Conservation (phyloP, 2,329 filamentous ascomycete species). For the Fusarium decemcellulare region DNA sequence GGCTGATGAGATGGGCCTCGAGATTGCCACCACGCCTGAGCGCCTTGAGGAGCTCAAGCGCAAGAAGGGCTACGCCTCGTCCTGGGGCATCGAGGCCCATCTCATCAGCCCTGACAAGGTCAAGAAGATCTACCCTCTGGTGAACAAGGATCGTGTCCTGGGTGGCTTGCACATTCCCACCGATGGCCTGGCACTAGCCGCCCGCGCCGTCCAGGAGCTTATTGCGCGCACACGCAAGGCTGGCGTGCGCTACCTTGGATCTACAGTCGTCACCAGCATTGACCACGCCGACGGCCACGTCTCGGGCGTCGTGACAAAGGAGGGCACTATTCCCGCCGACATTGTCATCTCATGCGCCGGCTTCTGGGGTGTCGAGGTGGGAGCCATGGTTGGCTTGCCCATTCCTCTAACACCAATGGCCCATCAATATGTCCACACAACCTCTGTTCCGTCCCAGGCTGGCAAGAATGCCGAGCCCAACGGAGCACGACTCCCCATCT, state of each 20-base stretch:
- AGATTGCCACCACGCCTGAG: constrained; percentile 72
- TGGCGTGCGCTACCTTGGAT: constrained; percentile 71
- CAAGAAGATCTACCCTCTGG: constrained; percentile 65
- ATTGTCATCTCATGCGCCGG: constrained; percentile 75
- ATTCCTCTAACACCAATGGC: constrained; percentile 73
- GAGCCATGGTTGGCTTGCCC: constrained; percentile 70
- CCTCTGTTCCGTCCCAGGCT: constrained; percentile 60
- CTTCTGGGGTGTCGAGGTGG: constrained; percentile 77
- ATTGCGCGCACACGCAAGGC: constrained; percentile 69
- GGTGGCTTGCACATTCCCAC: constrained; percentile 73
- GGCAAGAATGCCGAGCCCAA: constrained; percentile 57
- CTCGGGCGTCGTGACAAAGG: constrained; percentile 68
- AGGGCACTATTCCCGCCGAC: constrained; percentile 67
- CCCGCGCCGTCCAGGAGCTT: constrained; percentile 72
- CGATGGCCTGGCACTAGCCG: constrained; percentile 73
- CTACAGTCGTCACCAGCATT: constrained; percentile 71
- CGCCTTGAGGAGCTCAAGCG: constrained; percentile 73
- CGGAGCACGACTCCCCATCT: constrained; percentile 69
- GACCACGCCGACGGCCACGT: constrained; percentile 63
- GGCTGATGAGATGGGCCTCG: no score
- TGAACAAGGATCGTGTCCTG: constrained; percentile 67
- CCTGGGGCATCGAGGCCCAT: constrained; percentile 71
- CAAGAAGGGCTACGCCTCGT: constrained; percentile 71
- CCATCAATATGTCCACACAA: constrained; percentile 76
- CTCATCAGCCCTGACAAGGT: constrained; percentile 68